Conservation (phyloP, 2,329 filamentous ascomycete species). For the Acephala macrosclerotiorum region DNA sequence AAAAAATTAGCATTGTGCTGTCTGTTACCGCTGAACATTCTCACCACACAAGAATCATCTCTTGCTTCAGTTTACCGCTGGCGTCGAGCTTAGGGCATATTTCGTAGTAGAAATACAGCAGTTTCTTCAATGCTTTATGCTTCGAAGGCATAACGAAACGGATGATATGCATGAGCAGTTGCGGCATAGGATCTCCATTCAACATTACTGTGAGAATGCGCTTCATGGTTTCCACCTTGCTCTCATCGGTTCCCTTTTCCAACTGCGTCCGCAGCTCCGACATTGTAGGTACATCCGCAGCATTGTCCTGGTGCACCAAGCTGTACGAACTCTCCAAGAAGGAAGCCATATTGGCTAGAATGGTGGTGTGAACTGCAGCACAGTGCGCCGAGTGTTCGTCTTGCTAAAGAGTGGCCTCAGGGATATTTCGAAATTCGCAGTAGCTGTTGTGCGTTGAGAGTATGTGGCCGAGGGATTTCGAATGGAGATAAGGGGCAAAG, state of each 20-base stretch:
- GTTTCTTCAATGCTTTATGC: conserved; percentile 95
- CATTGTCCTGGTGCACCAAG: conserved; percentile 96
- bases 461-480: conserved; percentile 16
- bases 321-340: conserved; percentile 97
- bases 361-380: conserved; percentile 29
- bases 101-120: conserved; percentile 99
- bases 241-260: conserved; percentile 92
- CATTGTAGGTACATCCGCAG: conserved; percentile 87
- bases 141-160: conserved; percentile 99
- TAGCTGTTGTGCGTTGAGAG: conserved; percentile 24
- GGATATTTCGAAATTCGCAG: conserved; percentile 25
- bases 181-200: conserved; percentile 95
- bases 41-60: conserved; percentile 99
- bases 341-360: conserved; percentile 77
- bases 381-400: conserved; percentile 33
- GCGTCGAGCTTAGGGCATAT: conserved; percentile 96
- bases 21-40: not conserved
- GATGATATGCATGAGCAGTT: conserved; percentile 99
- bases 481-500: conserved; percentile 26
- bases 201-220: conserved; percentile 96
- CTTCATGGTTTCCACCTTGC: conserved; percentile 96
- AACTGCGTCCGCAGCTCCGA: conserved; percentile 92
- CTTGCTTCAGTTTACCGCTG: conserved; percentile 95
- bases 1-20: conserved; percentile 18
- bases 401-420: conserved; percentile 26